Evolutionary conservation across 768 basidiomycete species (phyloP), one percentile per base, ranked within the genome.

Genomic region (Mycena rebaudengoi): DNA sequence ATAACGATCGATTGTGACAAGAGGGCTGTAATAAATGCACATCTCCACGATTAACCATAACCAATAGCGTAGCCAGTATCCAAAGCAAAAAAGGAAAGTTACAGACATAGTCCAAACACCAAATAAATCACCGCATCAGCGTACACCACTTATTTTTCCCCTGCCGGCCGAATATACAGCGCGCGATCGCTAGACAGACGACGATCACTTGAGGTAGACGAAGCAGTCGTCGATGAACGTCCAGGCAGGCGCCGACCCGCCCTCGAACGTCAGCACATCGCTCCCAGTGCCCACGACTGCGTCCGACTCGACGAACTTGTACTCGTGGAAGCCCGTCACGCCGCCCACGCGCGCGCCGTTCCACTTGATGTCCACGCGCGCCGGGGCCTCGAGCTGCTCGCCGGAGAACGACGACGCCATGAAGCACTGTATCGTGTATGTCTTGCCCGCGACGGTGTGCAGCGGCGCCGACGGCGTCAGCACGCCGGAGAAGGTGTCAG

Each of bases 241-340:
- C 80, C 81, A 85, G 11, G 82, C 80, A 7, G 84, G 84, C 11
- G 83, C 82, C 14, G 68, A 71, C 1, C 83, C 83, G 23, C 84
- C 84, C 40, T 72, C 74, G 73, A 83, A 79, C 0, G 77, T 73
- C 40, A 83, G 70, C 14, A 72, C 66, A 62, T 83, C 82, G 25
- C 69, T 74, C 16, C 82, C 80, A 21, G 58, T 64, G 4, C 73
- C 83, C 1, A 69, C 70, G 11, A 81, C n/a, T n/a, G n/a, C 83
- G 0, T 60, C 49, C 43, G 77, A 75, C 45, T 78, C 70, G 64
- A 76, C 76, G 67, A 76, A 79, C 32, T 69, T 75, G 75, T 79
- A 85, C n/a, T 69, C 58, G 41, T 70, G 66, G 66, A 76, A 83
- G 3, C 82, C 83, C 1, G 30, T 70, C 8, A 80, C 75, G 0